Conservation (phyloP, 768 basidiomycete genomes). For the Leccinum broughii region DNA sequence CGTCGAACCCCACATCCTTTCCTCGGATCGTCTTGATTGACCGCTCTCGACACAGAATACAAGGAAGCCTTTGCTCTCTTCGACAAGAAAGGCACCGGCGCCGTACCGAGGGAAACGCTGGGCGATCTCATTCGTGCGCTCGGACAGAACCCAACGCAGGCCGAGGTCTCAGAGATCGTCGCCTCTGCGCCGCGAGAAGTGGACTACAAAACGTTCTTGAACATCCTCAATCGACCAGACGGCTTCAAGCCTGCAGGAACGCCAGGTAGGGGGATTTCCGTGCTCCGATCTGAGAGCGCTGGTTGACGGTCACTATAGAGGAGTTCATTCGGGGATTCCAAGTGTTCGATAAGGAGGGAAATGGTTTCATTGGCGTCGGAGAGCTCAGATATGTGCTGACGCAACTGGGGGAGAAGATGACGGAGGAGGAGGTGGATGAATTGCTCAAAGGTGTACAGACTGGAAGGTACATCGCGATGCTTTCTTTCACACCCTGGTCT, state of each 20-base stretch:
- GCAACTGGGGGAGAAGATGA: slow-evolving; percentile 97
- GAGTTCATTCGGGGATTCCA: slow-evolving; percentile 99
- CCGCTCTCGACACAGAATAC: slow-evolving; percentile 61
- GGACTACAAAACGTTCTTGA: slow-evolving; percentile 88
- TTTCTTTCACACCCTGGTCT: not conserved
- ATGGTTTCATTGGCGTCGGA: slow-evolving; percentile 67
- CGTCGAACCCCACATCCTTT: slow-evolving; percentile 4
- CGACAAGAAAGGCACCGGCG: slow-evolving; percentile 93
- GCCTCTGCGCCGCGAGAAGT: slow-evolving; percentile 77
- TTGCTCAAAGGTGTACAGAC: slow-evolving; percentile 94
- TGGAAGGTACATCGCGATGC: slow-evolving; percentile 63
- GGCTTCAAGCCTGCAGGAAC: slow-evolving; percentile 98
- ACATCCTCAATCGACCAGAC: slow-evolving; percentile 91
- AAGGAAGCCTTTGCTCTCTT: slow-evolving; percentile 98
- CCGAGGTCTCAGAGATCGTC: slow-evolving; percentile 88
- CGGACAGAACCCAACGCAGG: slow-evolving; percentile 99
- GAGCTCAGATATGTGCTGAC: slow-evolving; percentile 84
- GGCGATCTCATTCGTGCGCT: slow-evolving; percentile 93
- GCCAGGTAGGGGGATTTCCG: slow-evolving; percentile 56
- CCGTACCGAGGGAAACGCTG: slow-evolving; percentile 82
- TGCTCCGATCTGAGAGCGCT: not conserved
- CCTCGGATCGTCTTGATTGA: slow-evolving; percentile 5
- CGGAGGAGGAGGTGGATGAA: slow-evolving; percentile 97
- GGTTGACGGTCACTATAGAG: slow-evolving; percentile 50
- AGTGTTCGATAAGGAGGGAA: slow-evolving; percentile 88